Evolutionary conservation across 2,329 filamentous ascomycete genomes (phyloP), one percentile per base, ranked within the genome.

Genomic region (Ilyonectria destructans): DNA sequence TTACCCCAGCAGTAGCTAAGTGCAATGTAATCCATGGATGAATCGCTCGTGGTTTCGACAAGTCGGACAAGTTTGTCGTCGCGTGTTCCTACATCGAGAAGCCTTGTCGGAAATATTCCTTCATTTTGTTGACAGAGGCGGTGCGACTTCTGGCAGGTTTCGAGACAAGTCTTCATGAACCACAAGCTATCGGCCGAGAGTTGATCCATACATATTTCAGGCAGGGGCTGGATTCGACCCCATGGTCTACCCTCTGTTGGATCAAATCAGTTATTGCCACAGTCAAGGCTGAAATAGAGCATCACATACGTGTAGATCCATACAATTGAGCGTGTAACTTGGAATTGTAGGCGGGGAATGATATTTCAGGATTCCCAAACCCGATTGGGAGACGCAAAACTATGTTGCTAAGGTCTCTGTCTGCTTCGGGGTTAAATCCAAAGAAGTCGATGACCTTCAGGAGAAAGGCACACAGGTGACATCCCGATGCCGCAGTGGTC

Each of bases 1-100:
- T 59, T 37, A 0, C 72, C 72, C 72, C 72, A 74, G 40, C 70
- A 74, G 45, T 74, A 74, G 7, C 72, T 74, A 2, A 74, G 49
- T 1, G 72, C 72, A 37, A 62, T 58, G 10, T 74, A 74, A n/a
- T 58, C 49, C 10, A 26, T 51, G 0, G 13, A 9, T 15, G 13
- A 26, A 1, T 40, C 6, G 2, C 6, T 9, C 4, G 45, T 4
- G 2, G 63, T 58, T n/a, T 68, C 63, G n/a, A 70, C 9, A 0
- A 74, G 60, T 4, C 49, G 48, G 1, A 71, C 21, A 1, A 13
- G 17, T 1, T 40, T n/a, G 7, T 63, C 19, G 2, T 33, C 51
- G 13, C 6, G 2, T 0, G 5, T 4, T 2, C 72, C 70, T 8
- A 74, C 35, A 37, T 74, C 70, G 1, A 74, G 12, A 8, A 74